A percentile compares a stretch with the other conserved stretches of the same genome.
phyloP scores from a whole-genome alignment of 495 filamentous ascomycete genomes.

The Penicillium taxi region DNA sequence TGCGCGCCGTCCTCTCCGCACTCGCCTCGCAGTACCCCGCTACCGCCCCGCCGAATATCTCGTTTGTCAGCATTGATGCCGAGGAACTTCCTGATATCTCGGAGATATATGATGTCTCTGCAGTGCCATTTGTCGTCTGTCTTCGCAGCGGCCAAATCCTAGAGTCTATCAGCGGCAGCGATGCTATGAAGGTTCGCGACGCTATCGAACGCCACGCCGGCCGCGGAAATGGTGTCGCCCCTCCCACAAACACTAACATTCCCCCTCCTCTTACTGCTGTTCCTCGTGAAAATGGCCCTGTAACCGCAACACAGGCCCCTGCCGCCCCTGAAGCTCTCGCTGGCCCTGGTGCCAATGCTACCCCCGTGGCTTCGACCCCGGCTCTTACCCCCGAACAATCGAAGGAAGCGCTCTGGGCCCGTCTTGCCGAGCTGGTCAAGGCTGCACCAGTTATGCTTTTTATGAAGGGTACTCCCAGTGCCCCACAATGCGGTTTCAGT shows the following conservation, averaged over 20 bases:
- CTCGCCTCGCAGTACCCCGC: constrained; percentile 75
- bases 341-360: constrained; percentile 21
- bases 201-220: constrained; percentile 76
- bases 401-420: constrained; percentile 70
- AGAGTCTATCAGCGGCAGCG: constrained; percentile 79
- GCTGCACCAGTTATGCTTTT: constrained; percentile 98
- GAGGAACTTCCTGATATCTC: constrained; percentile 83
- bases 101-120: constrained; percentile 84
- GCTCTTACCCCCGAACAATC: constrained; percentile 44
- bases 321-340: constrained; percentile 43
- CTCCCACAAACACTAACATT: constrained; percentile 26
- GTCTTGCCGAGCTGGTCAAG: constrained; percentile 74
- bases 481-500: constrained; percentile 92
- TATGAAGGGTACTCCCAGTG: constrained; percentile 71
- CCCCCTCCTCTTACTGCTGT: constrained; percentile 46
- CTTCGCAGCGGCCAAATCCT: constrained; percentile 61
- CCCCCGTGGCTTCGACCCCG: constrained; percentile 20
- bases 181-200: constrained; percentile 69
- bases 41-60: constrained; percentile 54
- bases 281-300: constrained; percentile 34
- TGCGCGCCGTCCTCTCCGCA: constrained; percentile 75
- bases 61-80: constrained; percentile 82
- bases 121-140: constrained; percentile 86
- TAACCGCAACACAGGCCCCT: constrained; percentile 29
- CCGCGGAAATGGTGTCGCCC: constrained; percentile 12